Evolutionary conservation across 2,329 filamentous ascomycete genomes (phyloP), one percentile per base, ranked within the genome.

Genomic region (Pyricularia pennisetigena): DNA sequence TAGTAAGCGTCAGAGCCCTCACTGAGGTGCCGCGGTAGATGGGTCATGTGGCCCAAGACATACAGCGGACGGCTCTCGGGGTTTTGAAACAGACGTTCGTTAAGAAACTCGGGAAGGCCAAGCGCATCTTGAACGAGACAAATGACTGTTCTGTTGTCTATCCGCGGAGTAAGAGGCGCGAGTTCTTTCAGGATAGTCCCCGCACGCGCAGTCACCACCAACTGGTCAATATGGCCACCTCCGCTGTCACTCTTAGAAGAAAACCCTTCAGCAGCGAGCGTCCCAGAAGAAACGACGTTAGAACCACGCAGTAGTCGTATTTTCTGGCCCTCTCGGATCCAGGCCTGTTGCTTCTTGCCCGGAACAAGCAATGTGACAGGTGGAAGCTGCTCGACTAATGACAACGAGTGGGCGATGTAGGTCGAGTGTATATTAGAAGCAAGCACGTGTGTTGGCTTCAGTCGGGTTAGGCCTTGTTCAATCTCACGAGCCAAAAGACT

Each of bases 61-160:
- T 96, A 97, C 68, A 86, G 87, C 2, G 95, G 95, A 29, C 91
- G 85, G 0, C 79, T 81, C 0, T 79, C 76, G 0, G 85, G 82
- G 70, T 94, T 85, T 0, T 86, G 83, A 72, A 97, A 97, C 30
- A 96, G 77, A 12, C 84, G 77, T 41, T 83, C 78, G 73, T 92
- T 93, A 59, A 97, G 83, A 65, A 88, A 85, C 65, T 98, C 93
- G n/a, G 93, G 82, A 1, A 93, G 81, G 0, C 95, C 94, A 77
- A 98, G 86, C 0, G 94, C 77, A 26, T 75, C 71, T 69, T 79
- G 77, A 7, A 79, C 26, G 12, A 79, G 74, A 61, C 76, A 78
- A 41, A 79, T 73, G 1, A 75, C 75, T 20, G 77, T 77, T 29
- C 72, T 71, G 30, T 74, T 71, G 68, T 77, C 74, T 64, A 79